Evolutionary conservation across 495 filamentous ascomycete species (phyloP).

Genomic region (Umbilicaria muhlenbergii): DNA sequence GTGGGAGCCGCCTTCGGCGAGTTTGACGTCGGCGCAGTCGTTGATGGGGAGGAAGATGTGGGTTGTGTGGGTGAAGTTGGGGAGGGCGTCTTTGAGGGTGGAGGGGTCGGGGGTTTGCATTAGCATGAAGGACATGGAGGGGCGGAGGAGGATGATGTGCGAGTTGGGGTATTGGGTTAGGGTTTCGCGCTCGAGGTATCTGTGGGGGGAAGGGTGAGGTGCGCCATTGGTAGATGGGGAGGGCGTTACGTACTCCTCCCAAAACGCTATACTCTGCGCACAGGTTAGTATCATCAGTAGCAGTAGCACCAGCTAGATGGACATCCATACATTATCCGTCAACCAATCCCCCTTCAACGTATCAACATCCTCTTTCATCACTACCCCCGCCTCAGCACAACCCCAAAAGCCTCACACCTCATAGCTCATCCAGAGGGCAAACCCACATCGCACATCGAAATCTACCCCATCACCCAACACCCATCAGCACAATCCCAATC

Average conservation of each 20-base stretch:
- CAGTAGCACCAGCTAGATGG: neutral
- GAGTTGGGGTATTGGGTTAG: constrained; percentile 59
- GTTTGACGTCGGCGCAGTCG: constrained; percentile 58
- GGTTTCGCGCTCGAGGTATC: constrained; percentile 81
- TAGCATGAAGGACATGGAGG: constrained; percentile 86
- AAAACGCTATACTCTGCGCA: constrained; percentile 73
- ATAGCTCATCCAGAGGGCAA: constrained; percentile 5
- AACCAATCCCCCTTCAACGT: constrained; percentile 87
- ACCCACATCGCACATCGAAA: constrained; percentile 55
- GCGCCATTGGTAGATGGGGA: neutral
- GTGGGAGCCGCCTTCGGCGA: constrained; percentile 79
- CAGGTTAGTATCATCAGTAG: constrained; percentile 6
- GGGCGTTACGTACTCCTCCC: constrained; percentile 69
- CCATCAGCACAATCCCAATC: neutral
- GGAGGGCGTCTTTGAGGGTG: constrained; percentile 56
- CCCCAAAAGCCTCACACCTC: neutral
- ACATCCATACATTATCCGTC: constrained; percentile 74
- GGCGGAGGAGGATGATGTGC: constrained; percentile 80
- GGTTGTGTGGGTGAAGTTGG: constrained; percentile 63
- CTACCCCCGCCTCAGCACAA: constrained; percentile 22
- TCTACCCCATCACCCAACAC: constrained; percentile 29
- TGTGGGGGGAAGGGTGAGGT: constrained; percentile 14
- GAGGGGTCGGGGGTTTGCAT: constrained; percentile 66
- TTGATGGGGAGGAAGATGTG: constrained; percentile 98
- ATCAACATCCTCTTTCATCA: constrained; percentile 74